Base-by-base conservation (phyloP, 2,329 filamentous ascomycete genomes). In the Fusarium sp. region DNA sequence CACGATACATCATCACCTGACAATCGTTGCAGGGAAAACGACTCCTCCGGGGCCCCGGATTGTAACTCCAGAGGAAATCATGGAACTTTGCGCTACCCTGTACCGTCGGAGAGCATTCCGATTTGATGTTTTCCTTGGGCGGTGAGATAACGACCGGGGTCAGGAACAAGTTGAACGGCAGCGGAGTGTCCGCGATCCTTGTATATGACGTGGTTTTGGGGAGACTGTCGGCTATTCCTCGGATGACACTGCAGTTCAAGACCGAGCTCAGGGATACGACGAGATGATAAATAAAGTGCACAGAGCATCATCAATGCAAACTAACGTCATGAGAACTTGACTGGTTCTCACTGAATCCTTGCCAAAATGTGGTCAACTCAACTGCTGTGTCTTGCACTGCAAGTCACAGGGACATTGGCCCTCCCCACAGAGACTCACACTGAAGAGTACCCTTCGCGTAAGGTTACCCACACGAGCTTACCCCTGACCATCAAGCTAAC, bases 361-460 rank as follows among this genome's bases (percentile, higher is more conserved):
- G 40, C 34, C 38, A 56, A 26, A 7, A 69, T 68, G 66, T 39
- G 66, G 66, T 23, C 62, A 6, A 24, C 28, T 10, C 28, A 51
- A 3, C 10, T 67, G 0, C 7, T 69, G 2, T 48, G 23, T 21
- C 30, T 63, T 38, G 47, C 52, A 4, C n/a, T 69, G 14, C 66
- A 69, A n/a, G 45, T 39, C 1, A 15, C 55, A 2, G 58, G 45
- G 0, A 26, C 28, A 1, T 12, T 65, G 10, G 56, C 65, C 2
- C 47, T 40, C 1, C 51, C 58, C 2, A 43, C 65, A 9, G 57
- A 59, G 4, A n/a, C 43, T 2, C 19, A 12, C 1, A 4, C 28
- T 11, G 20, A 56, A 7, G 51, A 57, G 32, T 48, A 46, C 17
- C 65, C 67, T 21, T 67, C 69, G 24, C 67, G 69, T 72, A 44